Percentiles rank a stretch among this genome's conserved stretches.
Evolutionary conservation across 805 yeast species (phyloP).

Genomic region (Myxozyma lipomycoides): DNA sequence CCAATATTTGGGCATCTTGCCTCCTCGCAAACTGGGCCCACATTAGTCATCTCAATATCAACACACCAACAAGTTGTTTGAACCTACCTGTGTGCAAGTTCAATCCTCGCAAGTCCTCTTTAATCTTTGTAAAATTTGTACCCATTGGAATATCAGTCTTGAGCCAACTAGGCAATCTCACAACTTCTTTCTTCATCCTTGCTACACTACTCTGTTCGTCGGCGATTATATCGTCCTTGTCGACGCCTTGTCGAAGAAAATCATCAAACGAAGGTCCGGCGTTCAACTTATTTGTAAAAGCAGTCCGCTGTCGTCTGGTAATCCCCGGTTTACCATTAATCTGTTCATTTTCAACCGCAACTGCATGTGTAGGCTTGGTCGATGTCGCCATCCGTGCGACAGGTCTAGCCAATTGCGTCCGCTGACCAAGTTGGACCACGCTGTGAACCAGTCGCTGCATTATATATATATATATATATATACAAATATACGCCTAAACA

Average conservation of each 20-base stretch:
- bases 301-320: conserved; percentile 39
- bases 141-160: conserved; percentile 98
- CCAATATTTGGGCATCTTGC: conserved; percentile 99
- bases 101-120: conserved; percentile 81
- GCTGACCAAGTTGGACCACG: too few species aligned
- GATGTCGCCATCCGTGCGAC: conserved; percentile 6
- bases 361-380: background rate
- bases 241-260: conserved; percentile 46
- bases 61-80: background rate
- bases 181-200: conserved; percentile 17
- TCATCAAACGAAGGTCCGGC: conserved; percentile 93
- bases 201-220: background rate
- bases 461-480: too few species aligned
- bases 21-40: conserved; percentile 79
- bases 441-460: too few species aligned
- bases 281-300: conserved; percentile 64
- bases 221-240: conserved; percentile 5
- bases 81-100: conserved; percentile 63
- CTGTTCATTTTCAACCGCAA: background rate
- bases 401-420: too few species aligned
- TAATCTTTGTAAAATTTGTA: conserved; percentile 68
- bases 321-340: background rate
- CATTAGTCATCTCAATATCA: background rate
- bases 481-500: too few species aligned
- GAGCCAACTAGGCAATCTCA: conserved; percentile 82